Evolutionary conservation across 2,329 filamentous ascomycete species (phyloP).

Genomic region (Aspergillus viridinutans): DNA sequence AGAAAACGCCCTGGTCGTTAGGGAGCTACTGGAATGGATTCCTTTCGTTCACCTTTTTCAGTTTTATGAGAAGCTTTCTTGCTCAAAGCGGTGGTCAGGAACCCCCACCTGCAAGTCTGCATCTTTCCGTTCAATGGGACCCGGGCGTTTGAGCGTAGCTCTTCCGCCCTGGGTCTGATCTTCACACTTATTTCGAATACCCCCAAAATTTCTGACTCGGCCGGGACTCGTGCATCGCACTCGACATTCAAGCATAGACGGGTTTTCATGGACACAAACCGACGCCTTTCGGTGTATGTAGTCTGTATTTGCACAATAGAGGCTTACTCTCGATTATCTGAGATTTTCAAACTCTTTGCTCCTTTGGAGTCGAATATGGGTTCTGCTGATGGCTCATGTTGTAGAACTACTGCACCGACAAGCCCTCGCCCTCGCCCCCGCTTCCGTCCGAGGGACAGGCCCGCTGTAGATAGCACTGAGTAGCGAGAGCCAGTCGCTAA

Average conservation of each 20-base stretch:
- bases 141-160: not conserved
- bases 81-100: not conserved
- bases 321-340: not conserved
- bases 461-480: no score
- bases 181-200: constrained; percentile 1
- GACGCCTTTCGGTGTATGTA: constrained; percentile 7
- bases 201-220: not conserved
- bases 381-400: no score
- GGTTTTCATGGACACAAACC: constrained; percentile 7
- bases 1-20: constrained; percentile 28
- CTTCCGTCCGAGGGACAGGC: no score
- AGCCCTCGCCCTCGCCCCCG: no score
- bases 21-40: constrained; percentile 13
- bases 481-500: no score
- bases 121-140: not conserved
- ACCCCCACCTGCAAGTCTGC: not conserved
- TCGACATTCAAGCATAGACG: constrained; percentile 16
- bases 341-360: not conserved
- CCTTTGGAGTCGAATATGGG: not conserved
- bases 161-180: not conserved
- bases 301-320: constrained; percentile 12
- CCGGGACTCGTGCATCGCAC: constrained; percentile 13
- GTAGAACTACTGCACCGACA: not conserved
- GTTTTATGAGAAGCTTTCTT: not conserved
- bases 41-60: constrained; percentile 1